Base-by-base conservation (phyloP, 768 basidiomycete species). In the Pleurotus pulmonarius region DNA sequence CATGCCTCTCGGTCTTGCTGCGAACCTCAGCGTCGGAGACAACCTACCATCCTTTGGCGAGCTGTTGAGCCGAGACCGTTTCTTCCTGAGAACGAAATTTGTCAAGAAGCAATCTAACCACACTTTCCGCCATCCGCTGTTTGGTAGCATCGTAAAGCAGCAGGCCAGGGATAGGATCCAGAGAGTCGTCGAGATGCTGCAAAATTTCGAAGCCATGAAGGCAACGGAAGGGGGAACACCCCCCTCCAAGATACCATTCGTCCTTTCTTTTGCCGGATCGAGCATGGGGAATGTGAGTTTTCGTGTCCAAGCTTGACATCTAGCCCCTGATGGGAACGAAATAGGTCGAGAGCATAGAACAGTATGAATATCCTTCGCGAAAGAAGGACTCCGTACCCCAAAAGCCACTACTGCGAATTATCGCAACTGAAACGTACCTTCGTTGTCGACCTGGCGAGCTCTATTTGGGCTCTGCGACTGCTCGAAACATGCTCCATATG, bases 11-110 rank as follows among this genome's bases (percentile, higher is more conserved):
- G 72, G 70, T 4, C 59, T 56, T 16, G 56, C 61, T 25, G 61
- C 45, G 8, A 63, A 59, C 40, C 58, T 78, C 22, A 60, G 61
- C 40, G 73, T 61, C 12, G 77, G 73, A 4, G 67, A 69, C 57
- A 61, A 64, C 1, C 61, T 78, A 22, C 83, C 83, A 1, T 58
- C 72, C 3, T 74, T 76, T 49, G 60, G 58, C 2, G 61, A 71
- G 4, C 64, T 85, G 7, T 70, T 85, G 22, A 75, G 80, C 1
- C 69, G 62, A n/a, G 61, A 67, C 22, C 75, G 81, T 15, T 83
- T 86, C 64, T 59, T 80, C 47, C 61, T 76, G 22, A 74, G 83
- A 5, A 73, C 71, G n/a, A 60, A 60, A 37, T 56, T 65, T 41
- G 67, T 78, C 22, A 70, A 74, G 61, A 62, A 65, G 20, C 76